These are phyloP conservation scores for Lichina pygmaea DNA, from an alignment of 495 filamentous ascomycete genomes.

Conservation along the genomic window DNA sequence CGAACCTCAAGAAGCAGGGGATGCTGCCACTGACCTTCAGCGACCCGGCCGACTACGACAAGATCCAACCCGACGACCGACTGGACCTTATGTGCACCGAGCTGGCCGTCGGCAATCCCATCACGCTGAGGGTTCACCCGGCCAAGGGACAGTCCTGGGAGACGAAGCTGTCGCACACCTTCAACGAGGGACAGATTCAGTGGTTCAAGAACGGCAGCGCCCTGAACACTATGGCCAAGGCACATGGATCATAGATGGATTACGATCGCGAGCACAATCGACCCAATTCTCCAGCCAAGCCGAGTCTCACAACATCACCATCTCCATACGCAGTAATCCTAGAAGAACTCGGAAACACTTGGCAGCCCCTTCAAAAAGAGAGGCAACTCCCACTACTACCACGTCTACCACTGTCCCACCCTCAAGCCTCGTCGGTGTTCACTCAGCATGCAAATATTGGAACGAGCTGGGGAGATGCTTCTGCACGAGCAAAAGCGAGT, in stretches of 20 bases:
- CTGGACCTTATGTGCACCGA: constrained; percentile 77
- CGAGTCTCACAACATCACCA: no score
- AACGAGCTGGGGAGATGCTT: no score
- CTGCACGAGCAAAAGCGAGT: no score
- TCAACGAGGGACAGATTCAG: constrained; percentile 88
- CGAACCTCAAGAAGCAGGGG: constrained; percentile 99
- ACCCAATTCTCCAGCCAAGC: no score
- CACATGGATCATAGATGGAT: constrained; percentile 5
- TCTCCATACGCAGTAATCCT: no score
- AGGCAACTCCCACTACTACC: no score
- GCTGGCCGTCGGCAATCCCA: constrained; percentile 75
- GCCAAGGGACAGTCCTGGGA: constrained; percentile 59
- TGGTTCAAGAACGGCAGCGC: constrained; percentile 97
- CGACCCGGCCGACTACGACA: constrained; percentile 92
- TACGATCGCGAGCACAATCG: no score
- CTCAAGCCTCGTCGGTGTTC: no score
- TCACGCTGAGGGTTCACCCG: constrained; percentile 78
- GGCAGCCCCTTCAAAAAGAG: no score
- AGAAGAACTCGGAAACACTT: no score
- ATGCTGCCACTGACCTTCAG: constrained; percentile 94
- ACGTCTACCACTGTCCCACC: no score
- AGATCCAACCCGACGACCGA: constrained; percentile 79
- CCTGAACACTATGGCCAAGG: constrained; percentile 93
- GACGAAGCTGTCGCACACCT: constrained; percentile 70
- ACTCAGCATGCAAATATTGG: no score